Conservation (phyloP, 1,139 yeast genomes). For the Pneumocystis wakefieldiae region DNA sequence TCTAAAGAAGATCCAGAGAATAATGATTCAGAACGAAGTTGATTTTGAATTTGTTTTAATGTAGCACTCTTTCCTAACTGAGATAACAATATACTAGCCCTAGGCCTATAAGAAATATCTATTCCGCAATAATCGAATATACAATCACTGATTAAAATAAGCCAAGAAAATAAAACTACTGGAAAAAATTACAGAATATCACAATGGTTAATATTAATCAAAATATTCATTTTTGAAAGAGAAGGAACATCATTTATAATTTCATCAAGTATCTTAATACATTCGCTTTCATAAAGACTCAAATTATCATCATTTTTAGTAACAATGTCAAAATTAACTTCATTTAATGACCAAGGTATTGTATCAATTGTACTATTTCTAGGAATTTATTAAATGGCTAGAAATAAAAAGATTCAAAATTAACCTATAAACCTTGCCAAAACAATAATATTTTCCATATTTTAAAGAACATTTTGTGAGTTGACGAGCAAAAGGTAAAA, state of each 20-base stretch:
- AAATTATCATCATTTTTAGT: slow-evolving; percentile 35
- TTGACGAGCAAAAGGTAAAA: not conserved
- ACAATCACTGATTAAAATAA: not conserved
- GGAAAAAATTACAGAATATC: slow-evolving; percentile 62
- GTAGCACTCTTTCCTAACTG: not conserved
- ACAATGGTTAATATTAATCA: slow-evolving; percentile 59
- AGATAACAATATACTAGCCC: not conserved
- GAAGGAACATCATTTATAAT: slow-evolving; percentile 50
- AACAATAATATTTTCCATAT: not conserved
- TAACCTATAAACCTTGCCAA: slow-evolving; percentile 4
- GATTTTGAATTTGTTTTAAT: too few species aligned
- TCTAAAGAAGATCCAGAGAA: too few species aligned
- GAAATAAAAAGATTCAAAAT: slow-evolving; percentile 55
- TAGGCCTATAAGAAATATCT: not conserved
- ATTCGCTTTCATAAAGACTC: slow-evolving; percentile 67
- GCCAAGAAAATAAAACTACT: slow-evolving; percentile 18
- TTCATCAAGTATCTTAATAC: slow-evolving; percentile 67
- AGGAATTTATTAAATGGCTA: slow-evolving; percentile 38
- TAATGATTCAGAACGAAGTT: too few species aligned
- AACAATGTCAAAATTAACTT: slow-evolving; percentile 73
- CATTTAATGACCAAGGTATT: slow-evolving; percentile 63
- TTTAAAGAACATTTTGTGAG: too few species aligned
- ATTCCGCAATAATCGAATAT: not conserved
- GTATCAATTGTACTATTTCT: slow-evolving; percentile 33
- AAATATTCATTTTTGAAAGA: slow-evolving; percentile 39